Conservation (phyloP, 768 basidiomycete species). For the Lactarius akahatsu region DNA sequence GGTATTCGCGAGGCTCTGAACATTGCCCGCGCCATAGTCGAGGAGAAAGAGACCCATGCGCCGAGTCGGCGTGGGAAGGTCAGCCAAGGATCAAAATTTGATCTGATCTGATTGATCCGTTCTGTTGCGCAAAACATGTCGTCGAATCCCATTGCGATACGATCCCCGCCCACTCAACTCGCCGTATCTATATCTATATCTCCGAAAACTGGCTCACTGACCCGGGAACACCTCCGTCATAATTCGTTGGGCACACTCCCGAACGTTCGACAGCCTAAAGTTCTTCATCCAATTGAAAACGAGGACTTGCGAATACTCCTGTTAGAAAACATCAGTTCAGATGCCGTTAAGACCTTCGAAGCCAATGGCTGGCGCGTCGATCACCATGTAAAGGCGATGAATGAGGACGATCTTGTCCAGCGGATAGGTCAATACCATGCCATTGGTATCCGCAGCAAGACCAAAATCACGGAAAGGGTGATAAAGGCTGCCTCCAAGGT, state of each 20-base stretch:
- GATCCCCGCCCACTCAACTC: conserved; percentile 36
- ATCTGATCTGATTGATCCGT: conserved; percentile 1
- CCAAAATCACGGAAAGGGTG: conserved; percentile 89
- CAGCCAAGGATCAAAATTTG: not conserved
- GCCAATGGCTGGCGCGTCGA: conserved; percentile 90
- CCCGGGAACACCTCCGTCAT: conserved; percentile 36
- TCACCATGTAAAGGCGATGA: conserved; percentile 78
- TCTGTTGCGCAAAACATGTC: conserved; percentile 36
- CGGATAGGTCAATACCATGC: conserved; percentile 86
- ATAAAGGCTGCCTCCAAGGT: conserved; percentile 87
- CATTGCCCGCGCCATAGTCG: conserved; percentile 96
- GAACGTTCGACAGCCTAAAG: conserved; percentile 55
- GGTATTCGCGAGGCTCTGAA: conserved; percentile 91
- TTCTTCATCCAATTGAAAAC: conserved; percentile 81
- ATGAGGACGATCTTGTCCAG: conserved; percentile 90
- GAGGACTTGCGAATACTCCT: conserved; percentile 79
- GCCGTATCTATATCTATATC: conserved; percentile 57
- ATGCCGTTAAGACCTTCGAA: conserved; percentile 78
- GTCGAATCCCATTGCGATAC: conserved; percentile 51
- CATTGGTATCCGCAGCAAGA: conserved; percentile 96
- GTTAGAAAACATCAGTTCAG: conserved; percentile 93
- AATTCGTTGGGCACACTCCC: conserved; percentile 28
- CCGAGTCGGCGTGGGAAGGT: conserved; percentile 31
- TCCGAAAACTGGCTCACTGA: conserved; percentile 44
- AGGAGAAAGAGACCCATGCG: conserved; percentile 76